Conservation (phyloP, 805 yeast genomes). For the Lachancea fermentati region DNA sequence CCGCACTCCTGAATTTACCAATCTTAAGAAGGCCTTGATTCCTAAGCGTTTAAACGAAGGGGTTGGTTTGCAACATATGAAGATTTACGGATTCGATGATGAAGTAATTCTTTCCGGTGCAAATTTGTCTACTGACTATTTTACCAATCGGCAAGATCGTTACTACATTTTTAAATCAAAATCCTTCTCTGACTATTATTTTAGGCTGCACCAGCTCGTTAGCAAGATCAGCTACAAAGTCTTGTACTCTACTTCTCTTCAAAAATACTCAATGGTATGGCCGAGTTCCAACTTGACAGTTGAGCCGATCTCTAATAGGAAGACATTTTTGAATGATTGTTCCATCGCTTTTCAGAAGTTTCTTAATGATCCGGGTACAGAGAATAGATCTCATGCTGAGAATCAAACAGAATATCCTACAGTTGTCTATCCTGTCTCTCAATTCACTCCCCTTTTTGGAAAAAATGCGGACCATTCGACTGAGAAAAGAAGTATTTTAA, state of each 20-base stretch:
- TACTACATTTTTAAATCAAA: conserved; percentile 66
- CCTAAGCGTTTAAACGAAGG: conserved; percentile 90
- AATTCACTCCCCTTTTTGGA: conserved; percentile 72
- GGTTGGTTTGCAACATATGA: conserved; percentile 93
- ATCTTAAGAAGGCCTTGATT: conserved; percentile 54
- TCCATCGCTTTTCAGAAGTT: conserved; percentile 54
- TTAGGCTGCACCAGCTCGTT: conserved; percentile 60
- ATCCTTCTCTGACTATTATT: conserved; percentile 65
- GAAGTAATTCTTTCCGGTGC: conserved; percentile 89
- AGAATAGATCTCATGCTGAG: not conserved
- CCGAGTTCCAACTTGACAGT: conserved; percentile 59
- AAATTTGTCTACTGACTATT: conserved; percentile 84
- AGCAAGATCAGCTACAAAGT: conserved; percentile 67
- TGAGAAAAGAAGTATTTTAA: conserved; percentile 66
- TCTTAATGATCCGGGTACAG: conserved; percentile 37
- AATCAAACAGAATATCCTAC: conserved; percentile 41
- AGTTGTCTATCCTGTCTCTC: conserved; percentile 83
- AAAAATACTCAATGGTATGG: conserved; percentile 64
- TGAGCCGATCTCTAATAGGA: conserved; percentile 57
- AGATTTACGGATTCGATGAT: conserved; percentile 89
- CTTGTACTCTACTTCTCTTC: conserved; percentile 37
- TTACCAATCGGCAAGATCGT: conserved; percentile 91
- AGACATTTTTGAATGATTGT: conserved; percentile 50
- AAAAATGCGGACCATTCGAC: conserved; percentile 60
- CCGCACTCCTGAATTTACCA: conserved; percentile 81